These are phyloP conservation scores for Tolypocladium amazonense DNA, from an alignment of 2,329 filamentous ascomycete genomes.

Conservation along the genomic window DNA sequence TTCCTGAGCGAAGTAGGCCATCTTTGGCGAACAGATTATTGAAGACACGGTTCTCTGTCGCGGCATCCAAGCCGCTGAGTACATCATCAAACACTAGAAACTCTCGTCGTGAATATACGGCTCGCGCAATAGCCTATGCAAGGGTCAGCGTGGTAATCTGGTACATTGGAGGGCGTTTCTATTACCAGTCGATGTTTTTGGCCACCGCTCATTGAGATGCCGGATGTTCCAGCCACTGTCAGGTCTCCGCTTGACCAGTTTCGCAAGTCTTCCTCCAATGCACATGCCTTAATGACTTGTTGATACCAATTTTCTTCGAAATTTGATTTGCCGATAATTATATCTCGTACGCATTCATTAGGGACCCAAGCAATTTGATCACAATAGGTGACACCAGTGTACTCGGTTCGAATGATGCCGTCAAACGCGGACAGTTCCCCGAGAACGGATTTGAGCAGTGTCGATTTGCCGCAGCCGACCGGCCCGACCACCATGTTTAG, in stretches of 20 bases:
- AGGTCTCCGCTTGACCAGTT: neutral
- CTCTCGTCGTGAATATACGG: neutral
- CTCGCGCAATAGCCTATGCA: neutral
- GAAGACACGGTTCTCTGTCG: neutral
- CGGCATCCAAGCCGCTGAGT: neutral
- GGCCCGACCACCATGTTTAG: neutral
- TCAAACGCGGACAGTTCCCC: neutral
- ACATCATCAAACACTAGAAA: neutral
- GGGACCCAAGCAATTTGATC: neutral
- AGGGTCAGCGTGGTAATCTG: neutral
- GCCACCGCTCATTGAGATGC: neutral
- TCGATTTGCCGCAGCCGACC: neutral
- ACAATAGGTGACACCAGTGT: neutral
- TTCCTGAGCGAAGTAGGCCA: neutral
- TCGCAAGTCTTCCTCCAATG: neutral
- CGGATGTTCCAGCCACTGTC: neutral
- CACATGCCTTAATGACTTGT: neutral
- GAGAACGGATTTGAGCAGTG: neutral
- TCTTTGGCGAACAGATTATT: neutral
- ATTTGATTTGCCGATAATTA: neutral
- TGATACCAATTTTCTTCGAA: neutral
- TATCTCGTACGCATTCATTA: neutral
- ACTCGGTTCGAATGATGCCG: neutral
- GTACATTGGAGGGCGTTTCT: fast-evolving
- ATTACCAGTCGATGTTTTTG: neutral